Evolutionary conservation across 495 filamentous ascomycete species (phyloP), one percentile per base, ranked within the genome.

Genomic region (Talaromyces nanjingensis): DNA sequence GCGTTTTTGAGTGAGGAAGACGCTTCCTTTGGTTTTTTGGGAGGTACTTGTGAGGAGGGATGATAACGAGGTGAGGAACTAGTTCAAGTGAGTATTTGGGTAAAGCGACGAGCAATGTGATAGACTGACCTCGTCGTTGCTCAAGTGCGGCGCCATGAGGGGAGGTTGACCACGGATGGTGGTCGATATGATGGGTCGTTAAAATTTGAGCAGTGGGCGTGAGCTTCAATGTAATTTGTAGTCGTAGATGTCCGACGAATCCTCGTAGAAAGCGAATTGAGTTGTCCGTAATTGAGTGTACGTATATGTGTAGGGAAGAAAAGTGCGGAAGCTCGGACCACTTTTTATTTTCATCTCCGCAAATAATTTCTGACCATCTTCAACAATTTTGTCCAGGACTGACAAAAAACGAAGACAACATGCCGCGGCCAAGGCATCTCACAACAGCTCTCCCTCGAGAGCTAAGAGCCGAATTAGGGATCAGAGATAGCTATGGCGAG

Each of bases 11-110:
- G 89, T 90, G 63, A 98, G 83, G 77, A 81, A 88, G 67, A 98
- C 79, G 29, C 89, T 88, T 70, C 91, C 91, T 68, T 90, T 87
- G 67, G 86, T 77, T 68, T 88, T 86, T 66, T 84, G 75, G 59
- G 88, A 89, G 56, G 84, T 83, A 49, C 79, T 75, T 62, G 85
- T 81, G 73, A 98, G 89, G 66, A 98, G 88, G 66, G 80, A 73
- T 56, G 86, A 74, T 62, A 98, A 89, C 65, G 85, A 83, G 63
- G 81, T 71, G 82, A 98, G 96, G 86, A 98, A 98, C 92, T 98
- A 71, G 9, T 25, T 63, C 16, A 12, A 57, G 29, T 62, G 20
- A 52, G 45, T 52, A 12, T 14, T 31, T 42, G 24, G 16, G 25
- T n/a, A 29, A 16, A 57, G 56, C 6, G 59, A 1, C 11, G 22